phyloP scores from a whole-genome alignment of 768 basidiomycete genomes.

The Coprinopsis sp. region DNA sequence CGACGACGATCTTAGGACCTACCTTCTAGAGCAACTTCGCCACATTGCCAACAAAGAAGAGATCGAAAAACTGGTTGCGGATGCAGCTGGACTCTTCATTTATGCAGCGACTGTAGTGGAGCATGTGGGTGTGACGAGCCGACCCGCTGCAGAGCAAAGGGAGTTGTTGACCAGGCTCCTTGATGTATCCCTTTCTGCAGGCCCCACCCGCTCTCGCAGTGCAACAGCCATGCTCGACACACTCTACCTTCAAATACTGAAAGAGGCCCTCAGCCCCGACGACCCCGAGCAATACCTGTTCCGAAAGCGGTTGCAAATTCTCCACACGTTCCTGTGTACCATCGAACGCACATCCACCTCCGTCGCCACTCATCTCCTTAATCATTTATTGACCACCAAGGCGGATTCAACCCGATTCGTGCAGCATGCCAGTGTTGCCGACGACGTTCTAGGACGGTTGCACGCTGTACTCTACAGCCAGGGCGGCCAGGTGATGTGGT shows the following conservation, averaged over 20 bases:
- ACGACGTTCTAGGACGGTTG: too few relatives aligned
- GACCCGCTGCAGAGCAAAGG: too few relatives aligned
- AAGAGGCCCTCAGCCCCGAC: slow-evolving; percentile 14
- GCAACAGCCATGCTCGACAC: slow-evolving; percentile 10
- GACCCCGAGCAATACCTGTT: slow-evolving; percentile 7
- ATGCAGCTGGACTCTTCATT: too few relatives aligned
- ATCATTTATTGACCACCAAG: neutral
- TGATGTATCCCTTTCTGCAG: too few relatives aligned
- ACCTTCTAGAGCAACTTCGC: neutral
- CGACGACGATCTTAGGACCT: slow-evolving; percentile 2
- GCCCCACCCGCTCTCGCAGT: too few relatives aligned
- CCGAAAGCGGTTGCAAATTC: slow-evolving; percentile 8
- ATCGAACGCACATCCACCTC: slow-evolving; percentile 13
- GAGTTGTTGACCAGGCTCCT: too few relatives aligned
- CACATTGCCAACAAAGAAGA: neutral
- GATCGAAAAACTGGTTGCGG: slow-evolving; percentile 11
- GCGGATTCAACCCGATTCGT: neutral
- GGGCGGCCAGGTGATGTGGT: too few relatives aligned
- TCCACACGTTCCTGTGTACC: slow-evolving; percentile 21
- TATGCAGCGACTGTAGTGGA: too few relatives aligned
- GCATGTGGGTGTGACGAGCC: too few relatives aligned
- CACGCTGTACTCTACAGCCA: too few relatives aligned
- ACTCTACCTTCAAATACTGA: slow-evolving; percentile 15
- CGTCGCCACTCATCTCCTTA: slow-evolving; percentile 13
- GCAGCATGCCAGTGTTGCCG: too few relatives aligned